Base-by-base conservation (phyloP, 2,329 filamentous ascomycete genomes). In the Zymoseptoria passerinii region DNA sequence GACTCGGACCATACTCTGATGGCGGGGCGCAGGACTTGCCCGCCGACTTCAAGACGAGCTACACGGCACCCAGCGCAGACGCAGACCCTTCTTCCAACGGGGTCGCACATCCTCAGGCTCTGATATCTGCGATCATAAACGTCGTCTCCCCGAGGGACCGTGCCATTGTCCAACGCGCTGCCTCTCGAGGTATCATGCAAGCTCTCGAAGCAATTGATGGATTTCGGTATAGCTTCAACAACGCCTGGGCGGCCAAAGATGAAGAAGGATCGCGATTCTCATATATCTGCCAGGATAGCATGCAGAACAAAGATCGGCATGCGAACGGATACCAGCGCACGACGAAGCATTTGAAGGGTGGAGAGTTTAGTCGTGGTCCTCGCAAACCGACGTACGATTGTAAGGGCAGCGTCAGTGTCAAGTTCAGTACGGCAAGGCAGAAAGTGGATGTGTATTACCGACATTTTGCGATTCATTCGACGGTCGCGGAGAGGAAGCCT, bases 241-340 rank as follows among this genome's bases (percentile, higher is more conserved):
- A 79, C 59, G 76, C 75, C 61, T 78, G 76, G 76, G 73, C 73
- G 52, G 76, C 75, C 61, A 71, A 69, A 52, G 68, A 77, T 44
- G 75, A 77, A 59, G 74, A 78, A 59, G 75, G 77, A 53, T 74
- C 73, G 61, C 72, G 76, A 61, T 78, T 77, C 68, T 77, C 74
- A 28, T 78, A 78, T 68, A 77, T 77, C 61, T 79, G 77, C 67
- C 77, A 78, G 65, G 77, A 79, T 68, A 77, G 75, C 64, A 70
- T 78, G 66, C 74, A 78, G 66, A 79, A 79, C 66, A 79, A 79
- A 63, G 77, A 78, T 64, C 72, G 77, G 52, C 75, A 76, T 50
- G 76, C 76, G 7, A 78, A 79, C 59, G 70, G 66, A 16, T 70
- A 67, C 54, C 62, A 65, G 13, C 62, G 68, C 18, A 66, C 66